phyloP scores from a whole-genome alignment of 495 filamentous ascomycete genomes.

The Glonium stellatum region DNA sequence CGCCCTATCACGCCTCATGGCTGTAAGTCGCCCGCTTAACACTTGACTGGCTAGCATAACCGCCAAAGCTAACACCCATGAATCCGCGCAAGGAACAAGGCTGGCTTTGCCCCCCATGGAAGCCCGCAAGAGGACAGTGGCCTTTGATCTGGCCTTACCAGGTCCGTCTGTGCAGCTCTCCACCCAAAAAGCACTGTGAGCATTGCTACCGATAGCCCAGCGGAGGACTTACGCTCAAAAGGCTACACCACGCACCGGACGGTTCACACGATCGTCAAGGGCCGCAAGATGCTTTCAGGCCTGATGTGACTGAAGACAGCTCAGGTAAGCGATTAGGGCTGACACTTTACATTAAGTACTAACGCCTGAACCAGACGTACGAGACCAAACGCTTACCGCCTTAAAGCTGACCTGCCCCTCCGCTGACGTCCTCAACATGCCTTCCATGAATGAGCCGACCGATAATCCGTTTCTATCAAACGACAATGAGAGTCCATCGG shows the following conservation, averaged over 20 bases:
- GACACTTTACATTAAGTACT: too few species aligned
- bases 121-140: not conserved
- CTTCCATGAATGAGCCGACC: not conserved
- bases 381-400: conserved; percentile 21
- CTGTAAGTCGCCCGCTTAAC: not conserved
- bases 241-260: too few species aligned
- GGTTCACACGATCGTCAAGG: not conserved
- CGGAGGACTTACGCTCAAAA: too few species aligned
- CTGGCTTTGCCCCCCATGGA: not conserved
- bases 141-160: not conserved
- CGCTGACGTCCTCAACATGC: conserved; percentile 20
- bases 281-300: not conserved
- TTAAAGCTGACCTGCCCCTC: conserved; percentile 27
- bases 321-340: not conserved
- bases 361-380: conserved; percentile 11
- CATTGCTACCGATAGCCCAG: not conserved
- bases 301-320: not conserved
- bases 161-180: not conserved
- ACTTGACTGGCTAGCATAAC: not conserved
- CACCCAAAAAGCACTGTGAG: not conserved
- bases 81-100: not conserved
- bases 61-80: not conserved
- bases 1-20: too few species aligned
- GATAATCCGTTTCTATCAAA: conserved; percentile 19
- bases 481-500: conserved; percentile 9